Conservation (phyloP, 495 filamentous ascomycete species). For the Recurvomyces mirabilis region DNA sequence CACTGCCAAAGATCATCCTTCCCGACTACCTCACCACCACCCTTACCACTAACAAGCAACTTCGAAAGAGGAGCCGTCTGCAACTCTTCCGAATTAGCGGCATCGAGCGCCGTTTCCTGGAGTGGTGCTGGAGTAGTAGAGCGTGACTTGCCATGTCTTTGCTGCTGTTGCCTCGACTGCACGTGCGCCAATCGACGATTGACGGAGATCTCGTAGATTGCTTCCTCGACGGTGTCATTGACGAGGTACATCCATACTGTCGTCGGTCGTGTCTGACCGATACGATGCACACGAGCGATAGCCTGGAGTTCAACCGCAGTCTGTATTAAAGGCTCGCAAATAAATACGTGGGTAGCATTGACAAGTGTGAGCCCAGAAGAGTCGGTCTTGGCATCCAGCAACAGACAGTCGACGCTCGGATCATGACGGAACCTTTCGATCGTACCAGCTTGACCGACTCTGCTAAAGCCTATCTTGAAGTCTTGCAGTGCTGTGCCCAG, state of each 20-base stretch:
- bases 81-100: constrained; percentile 72
- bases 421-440: constrained; percentile 66
- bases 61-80: constrained; percentile 54
- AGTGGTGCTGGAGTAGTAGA: constrained; percentile 23
- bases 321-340: constrained; percentile 89
- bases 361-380: constrained; percentile 81
- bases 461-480: constrained; percentile 57
- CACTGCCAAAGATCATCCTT: constrained; percentile 81
- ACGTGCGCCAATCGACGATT: constrained; percentile 66
- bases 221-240: constrained; percentile 77
- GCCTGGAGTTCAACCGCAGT: constrained; percentile 88
- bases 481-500: constrained; percentile 53
- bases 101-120: constrained; percentile 52
- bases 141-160: constrained; percentile 17
- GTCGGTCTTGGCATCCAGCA: constrained; percentile 79
- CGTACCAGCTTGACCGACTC: constrained; percentile 37
- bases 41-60: constrained; percentile 56
- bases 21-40: constrained; percentile 70
- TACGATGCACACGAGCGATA: constrained; percentile 86
- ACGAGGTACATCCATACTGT: constrained; percentile 94
- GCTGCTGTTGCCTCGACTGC: constrained; percentile 31
- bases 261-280: constrained; percentile 76
- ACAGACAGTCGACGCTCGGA: constrained; percentile 66
- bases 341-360: constrained; percentile 85
- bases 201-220: constrained; percentile 78